phyloP scores from a whole-genome alignment of 441 rosid species.

The Geranium incanum region DNA sequence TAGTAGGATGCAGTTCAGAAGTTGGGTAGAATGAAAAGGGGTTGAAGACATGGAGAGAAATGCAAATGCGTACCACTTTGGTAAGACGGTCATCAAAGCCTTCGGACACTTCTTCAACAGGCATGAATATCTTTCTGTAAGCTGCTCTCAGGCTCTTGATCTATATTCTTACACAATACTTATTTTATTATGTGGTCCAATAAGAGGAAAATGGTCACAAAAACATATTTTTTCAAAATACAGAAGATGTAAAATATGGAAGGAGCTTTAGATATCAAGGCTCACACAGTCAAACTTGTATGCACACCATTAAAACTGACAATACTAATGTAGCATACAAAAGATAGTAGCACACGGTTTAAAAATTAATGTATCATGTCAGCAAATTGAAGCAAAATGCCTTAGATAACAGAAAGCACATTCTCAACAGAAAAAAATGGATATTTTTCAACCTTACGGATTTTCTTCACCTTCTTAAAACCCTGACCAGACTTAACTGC shows the following conservation, averaged over 20 bases:
- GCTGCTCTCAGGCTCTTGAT: slow-evolving; percentile 64
- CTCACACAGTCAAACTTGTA: background rate
- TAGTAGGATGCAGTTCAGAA: background rate
- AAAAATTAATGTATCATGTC: background rate
- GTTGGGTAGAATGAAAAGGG: background rate
- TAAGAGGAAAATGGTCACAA: slow-evolving; percentile 1
- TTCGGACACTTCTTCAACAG: slow-evolving; percentile 30
- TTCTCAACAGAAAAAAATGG: background rate
- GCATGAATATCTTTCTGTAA: slow-evolving; percentile 81
- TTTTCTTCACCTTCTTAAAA: too few relatives aligned
- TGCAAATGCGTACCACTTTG: slow-evolving; percentile 50
- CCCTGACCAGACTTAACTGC: too few relatives aligned
- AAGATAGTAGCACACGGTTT: too few relatives aligned
- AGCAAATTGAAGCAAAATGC: background rate
- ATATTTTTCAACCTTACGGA: background rate
- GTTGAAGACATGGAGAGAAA: background rate
- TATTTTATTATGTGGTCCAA: slow-evolving; percentile 7
- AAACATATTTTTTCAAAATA: background rate
- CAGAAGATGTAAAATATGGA: background rate
- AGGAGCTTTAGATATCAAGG: background rate
- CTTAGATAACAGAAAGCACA: background rate
- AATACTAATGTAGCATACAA: background rate
- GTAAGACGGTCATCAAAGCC: slow-evolving; percentile 67
- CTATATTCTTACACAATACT: slow-evolving; percentile 31
- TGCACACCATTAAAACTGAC: background rate